Base-by-base conservation (phyloP, 2,329 filamentous ascomycete species). In the Botrytis deweyae region DNA sequence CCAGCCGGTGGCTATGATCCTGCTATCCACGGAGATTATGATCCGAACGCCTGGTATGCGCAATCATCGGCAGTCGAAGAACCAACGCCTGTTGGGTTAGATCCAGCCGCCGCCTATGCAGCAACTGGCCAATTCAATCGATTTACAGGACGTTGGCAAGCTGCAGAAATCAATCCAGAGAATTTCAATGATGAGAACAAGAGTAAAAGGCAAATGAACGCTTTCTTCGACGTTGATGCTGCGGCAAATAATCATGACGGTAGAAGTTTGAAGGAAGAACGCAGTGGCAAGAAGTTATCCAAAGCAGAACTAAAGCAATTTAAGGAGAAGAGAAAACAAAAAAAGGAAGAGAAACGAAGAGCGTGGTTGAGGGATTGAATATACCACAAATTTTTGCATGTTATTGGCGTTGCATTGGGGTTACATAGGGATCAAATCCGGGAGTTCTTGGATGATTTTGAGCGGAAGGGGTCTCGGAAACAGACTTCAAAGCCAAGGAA, bases 161-260 rank as follows among this genome's bases (percentile, higher is more conserved):
- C 87, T 29, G 85, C 85, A 4, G 88, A 89, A 18, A 85, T 91
- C 76, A 91, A 88, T 4, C 89, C 93, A 2, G 93, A 96, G 71
- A 89, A 91, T 70, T 92, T 95, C 85, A 92, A 90, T 78, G 94
- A 97, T 80, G 94, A 97, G 81, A 92, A 93, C 80, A 98, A 97
- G 86, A 92, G 92, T 75, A 87, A 87, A 70, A 88, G 96, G 63
- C 96, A 98, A 84, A 92, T 98, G 92, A 93, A 93, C 80, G 93
- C 94, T 59, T 98, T 92, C 84, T 99, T 98, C 82, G 95, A 99
- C 81, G 95, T 98, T 62, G 95, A 98, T 82, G 93, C 94, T 7
- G 95, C 94, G 4, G 95, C 95, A 7, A 98, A 97, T 81, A 89
- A 89, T 74, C 95, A 99, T 80, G 92, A 97, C 78, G 96, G 96